phyloP scores from a whole-genome alignment of 176 grass and related monocot genomes.

The Oryza glaberrima region DNA sequence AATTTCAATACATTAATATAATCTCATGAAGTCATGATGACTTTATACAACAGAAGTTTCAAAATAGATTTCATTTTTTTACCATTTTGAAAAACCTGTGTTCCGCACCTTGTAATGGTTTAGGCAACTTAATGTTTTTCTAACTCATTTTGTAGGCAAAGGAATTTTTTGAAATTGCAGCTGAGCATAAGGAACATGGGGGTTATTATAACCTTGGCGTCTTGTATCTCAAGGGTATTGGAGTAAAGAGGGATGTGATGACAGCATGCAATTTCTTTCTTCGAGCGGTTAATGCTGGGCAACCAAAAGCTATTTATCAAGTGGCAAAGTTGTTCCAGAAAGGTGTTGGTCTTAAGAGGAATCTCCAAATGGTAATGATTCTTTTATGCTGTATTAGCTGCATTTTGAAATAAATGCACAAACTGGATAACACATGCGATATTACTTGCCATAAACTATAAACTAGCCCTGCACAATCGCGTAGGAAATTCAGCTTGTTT shows the following conservation, averaged over 20 bases:
- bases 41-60: neutral
- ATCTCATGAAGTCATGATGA: neutral
- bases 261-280: slow-evolving; percentile 71
- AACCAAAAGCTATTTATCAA: slow-evolving; percentile 99
- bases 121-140: slow-evolving; percentile 33
- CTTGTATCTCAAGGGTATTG: slow-evolving; percentile 92
- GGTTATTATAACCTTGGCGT: slow-evolving; percentile 98
- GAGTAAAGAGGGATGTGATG: slow-evolving; percentile 85
- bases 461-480: neutral
- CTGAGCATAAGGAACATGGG: slow-evolving; percentile 74
- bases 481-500: neutral
- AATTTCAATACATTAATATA: slow-evolving; percentile 22
- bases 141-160: slow-evolving; percentile 63
- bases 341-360: slow-evolving; percentile 91
- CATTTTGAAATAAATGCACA: neutral
- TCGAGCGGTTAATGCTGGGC: slow-evolving; percentile 80
- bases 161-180: slow-evolving; percentile 93
- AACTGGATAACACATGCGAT: neutral
- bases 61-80: neutral
- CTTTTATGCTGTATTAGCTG: neutral
- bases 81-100: neutral
- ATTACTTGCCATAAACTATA: neutral
- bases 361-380: slow-evolving; percentile 84
- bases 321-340: slow-evolving; percentile 96
- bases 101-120: neutral